A percentile compares a stretch with the other conserved stretches of the same genome.
Conservation (phyloP, 192 early-diverging fungal genomes). For the Pilaira anomala region DNA sequence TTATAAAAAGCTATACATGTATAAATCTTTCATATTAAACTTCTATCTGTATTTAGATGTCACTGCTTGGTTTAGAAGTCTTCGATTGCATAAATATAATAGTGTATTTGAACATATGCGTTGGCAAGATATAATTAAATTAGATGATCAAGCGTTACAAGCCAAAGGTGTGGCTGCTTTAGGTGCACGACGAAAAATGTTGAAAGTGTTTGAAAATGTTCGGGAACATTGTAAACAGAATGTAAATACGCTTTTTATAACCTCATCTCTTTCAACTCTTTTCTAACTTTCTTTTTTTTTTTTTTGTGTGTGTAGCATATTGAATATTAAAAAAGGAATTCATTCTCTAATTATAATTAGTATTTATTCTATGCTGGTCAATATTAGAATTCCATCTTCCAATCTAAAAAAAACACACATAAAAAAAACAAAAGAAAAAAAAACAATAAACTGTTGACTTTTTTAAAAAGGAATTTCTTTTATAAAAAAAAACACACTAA, state of each 20-base stretch:
- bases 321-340: no score
- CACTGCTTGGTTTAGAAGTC: slow-evolving; percentile 87
- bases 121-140: slow-evolving; percentile 85
- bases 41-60: slow-evolving; percentile 57
- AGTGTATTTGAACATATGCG: slow-evolving; percentile 80
- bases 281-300: no score
- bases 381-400: no score
- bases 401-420: no score
- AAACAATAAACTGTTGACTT: neutral
- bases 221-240: slow-evolving; percentile 33
- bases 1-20: no score
- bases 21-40: no score
- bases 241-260: slow-evolving; percentile 19
- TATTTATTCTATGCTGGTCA: no score
- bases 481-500: neutral
- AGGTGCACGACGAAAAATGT: slow-evolving; percentile 92
- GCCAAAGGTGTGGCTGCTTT: slow-evolving; percentile 86
- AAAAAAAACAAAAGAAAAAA: neutral
- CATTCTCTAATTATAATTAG: no score
- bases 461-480: neutral
- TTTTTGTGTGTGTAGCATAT: no score
- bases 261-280: no score
- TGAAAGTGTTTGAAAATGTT: slow-evolving; percentile 91
- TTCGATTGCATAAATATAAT: slow-evolving; percentile 96
- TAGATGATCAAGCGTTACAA: slow-evolving; percentile 78